Evolutionary conservation across 192 early-diverging fungal species (phyloP).

Genomic region (Physocladia obscura): DNA sequence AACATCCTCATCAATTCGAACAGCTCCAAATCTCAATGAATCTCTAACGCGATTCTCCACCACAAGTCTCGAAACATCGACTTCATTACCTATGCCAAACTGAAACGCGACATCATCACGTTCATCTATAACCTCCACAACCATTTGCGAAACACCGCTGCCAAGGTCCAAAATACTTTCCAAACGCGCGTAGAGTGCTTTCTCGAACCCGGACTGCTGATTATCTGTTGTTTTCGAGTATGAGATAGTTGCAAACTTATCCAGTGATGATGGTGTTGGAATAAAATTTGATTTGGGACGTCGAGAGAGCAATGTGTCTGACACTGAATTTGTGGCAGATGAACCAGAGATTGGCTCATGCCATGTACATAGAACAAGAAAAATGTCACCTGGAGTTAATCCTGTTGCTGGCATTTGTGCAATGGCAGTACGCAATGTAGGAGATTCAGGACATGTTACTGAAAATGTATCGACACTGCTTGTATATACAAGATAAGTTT

Average conservation of each 20-base stretch:
- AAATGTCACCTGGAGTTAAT: not conserved
- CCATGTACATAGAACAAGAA: not conserved
- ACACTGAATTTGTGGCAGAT: too few species aligned
- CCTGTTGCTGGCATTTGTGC: slow-evolving; percentile 1
- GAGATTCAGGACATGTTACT: not conserved
- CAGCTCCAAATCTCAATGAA: slow-evolving; percentile 4
- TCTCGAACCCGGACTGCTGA: slow-evolving; percentile 3
- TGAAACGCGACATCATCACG: not conserved
- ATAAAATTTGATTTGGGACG: not conserved
- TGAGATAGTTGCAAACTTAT: not conserved
- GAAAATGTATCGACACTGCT: not conserved
- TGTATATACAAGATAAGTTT: slow-evolving; percentile 7
- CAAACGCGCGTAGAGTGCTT: not conserved
- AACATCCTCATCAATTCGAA: slow-evolving; percentile 3
- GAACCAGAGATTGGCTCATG: not conserved
- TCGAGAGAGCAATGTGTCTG: not conserved
- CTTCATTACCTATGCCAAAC: not conserved
- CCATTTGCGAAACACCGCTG: not conserved
- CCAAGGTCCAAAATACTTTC: not conserved
- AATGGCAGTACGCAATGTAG: not conserved
- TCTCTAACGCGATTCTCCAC: slow-evolving; percentile 14
- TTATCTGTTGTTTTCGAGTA: not conserved
- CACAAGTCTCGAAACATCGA: not conserved
- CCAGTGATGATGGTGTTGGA: not conserved
- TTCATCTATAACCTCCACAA: not conserved